Percentiles rank a stretch among this genome's conserved stretches.
phyloP scores from a whole-genome alignment of 129 eudicot species.

The Saussurea involucrata region DNA sequence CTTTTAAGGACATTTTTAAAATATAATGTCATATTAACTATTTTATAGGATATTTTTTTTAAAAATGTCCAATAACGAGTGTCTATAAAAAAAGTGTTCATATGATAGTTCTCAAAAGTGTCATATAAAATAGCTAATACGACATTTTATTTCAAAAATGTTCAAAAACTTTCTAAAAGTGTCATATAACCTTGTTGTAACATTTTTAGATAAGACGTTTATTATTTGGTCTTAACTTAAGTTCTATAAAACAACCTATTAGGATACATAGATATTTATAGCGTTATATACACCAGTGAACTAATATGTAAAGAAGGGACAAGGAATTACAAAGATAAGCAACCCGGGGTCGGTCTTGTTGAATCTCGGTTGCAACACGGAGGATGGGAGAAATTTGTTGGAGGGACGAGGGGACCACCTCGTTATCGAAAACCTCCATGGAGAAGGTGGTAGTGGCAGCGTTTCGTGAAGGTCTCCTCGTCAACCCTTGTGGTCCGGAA shows the following conservation, averaged over 20 bases:
- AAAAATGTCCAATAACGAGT: neutral
- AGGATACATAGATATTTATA: neutral
- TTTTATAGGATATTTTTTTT: neutral
- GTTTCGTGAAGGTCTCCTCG: constrained; percentile 75
- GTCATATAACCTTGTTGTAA: neutral
- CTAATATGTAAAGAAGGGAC: neutral
- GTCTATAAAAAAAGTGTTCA: neutral
- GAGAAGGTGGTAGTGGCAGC: constrained; percentile 86
- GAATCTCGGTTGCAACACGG: constrained; percentile 85
- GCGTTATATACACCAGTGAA: neutral
- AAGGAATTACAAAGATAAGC: constrained; percentile 76
- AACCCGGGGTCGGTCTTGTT: constrained; percentile 80
- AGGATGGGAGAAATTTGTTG: constrained; percentile 86
- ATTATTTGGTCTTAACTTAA: neutral
- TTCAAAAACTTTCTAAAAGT: neutral
- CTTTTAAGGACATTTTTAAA: neutral
- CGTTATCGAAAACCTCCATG: constrained; percentile 87
- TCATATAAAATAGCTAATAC: neutral
- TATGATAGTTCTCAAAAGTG: neutral
- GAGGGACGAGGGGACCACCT: constrained; percentile 92
- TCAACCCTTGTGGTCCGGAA: constrained; percentile 39
- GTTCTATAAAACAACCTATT: neutral
- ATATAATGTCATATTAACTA: neutral
- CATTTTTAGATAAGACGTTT: neutral
- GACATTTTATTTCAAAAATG: neutral